Percentiles rank a stretch among this genome's conserved stretches.
Conservation (phyloP, 2,329 filamentous ascomycete species). For the Paracorniculantispora psalliotae region DNA sequence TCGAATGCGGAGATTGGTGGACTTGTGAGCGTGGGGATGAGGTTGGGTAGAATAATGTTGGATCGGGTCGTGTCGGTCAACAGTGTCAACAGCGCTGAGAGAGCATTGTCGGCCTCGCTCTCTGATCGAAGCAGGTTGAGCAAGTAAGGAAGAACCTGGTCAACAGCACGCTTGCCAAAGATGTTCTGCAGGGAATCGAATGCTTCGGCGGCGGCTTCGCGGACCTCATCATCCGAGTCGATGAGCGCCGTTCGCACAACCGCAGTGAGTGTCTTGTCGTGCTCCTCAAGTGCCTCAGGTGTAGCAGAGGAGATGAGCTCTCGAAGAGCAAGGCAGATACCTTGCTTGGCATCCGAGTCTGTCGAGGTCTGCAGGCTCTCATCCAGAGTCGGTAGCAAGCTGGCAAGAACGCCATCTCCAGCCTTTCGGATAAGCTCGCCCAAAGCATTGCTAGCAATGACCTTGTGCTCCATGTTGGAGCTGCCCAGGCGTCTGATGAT, state of each 20-base stretch:
- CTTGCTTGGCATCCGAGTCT: conserved; percentile 90
- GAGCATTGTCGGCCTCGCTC: conserved; percentile 81
- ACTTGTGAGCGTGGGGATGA: conserved; percentile 87
- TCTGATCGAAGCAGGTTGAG: conserved; percentile 85
- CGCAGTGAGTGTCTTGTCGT: conserved; percentile 91
- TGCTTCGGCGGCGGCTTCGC: conserved; percentile 93
- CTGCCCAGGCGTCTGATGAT: conserved; percentile 91
- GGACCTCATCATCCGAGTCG: conserved; percentile 81
- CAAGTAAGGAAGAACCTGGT: conserved; percentile 90
- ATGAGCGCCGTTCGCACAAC: conserved; percentile 90
- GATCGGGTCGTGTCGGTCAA: conserved; percentile 90
- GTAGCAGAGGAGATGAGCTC: conserved; percentile 90
- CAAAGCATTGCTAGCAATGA: conserved; percentile 94
- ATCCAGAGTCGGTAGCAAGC: conserved; percentile 83
- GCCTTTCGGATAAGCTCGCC: conserved; percentile 96
- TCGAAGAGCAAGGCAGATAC: conserved; percentile 92
- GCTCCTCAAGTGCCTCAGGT: conserved; percentile 82
- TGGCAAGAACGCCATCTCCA: conserved; percentile 86
- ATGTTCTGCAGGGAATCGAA: conserved; percentile 94
- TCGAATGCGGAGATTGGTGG: conserved; percentile 93
- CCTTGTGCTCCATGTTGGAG: conserved; percentile 97
- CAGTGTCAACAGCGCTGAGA: conserved; percentile 87
- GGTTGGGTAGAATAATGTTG: conserved; percentile 93
- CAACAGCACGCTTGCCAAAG: conserved; percentile 87
- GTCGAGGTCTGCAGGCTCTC: conserved; percentile 83